Conservation (phyloP, 768 basidiomycete species). For the Tephrocybe rancida region DNA sequence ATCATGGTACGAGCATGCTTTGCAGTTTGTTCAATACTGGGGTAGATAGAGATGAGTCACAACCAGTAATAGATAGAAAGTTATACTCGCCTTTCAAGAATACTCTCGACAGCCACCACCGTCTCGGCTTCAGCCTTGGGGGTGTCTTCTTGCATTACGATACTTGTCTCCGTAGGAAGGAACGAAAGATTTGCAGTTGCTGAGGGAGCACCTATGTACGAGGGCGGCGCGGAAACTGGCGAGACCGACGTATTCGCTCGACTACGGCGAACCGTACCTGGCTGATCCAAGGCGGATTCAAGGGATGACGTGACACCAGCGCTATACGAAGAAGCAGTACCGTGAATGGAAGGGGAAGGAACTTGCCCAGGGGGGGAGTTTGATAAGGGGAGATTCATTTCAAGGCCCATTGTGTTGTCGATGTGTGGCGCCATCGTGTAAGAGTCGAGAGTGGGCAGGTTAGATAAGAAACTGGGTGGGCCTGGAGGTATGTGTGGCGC, state of each 20-base stretch:
- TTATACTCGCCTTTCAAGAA: conserved; percentile 55
- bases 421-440: conserved; percentile 32
- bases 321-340: conserved; percentile 38
- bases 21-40: conserved; percentile 64
- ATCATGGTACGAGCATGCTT: conserved; percentile 55
- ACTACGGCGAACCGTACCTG: conserved; percentile 33
- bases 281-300: conserved; percentile 45
- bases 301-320: conserved; percentile 44
- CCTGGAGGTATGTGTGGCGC: conserved; percentile 28
- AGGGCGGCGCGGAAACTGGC: conserved; percentile 16
- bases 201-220: conserved; percentile 26
- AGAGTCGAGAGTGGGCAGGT: conserved; percentile 37
- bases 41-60: conserved; percentile 15
- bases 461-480: conserved; percentile 41
- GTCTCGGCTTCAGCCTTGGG: conserved; percentile 27
- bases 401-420: conserved; percentile 38
- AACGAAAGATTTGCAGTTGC: conserved; percentile 21
- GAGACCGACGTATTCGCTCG: conserved; percentile 40
- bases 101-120: conserved; percentile 47
- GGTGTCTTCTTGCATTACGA: conserved; percentile 25
- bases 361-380: conserved; percentile 36
- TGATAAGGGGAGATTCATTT: conserved; percentile 36
- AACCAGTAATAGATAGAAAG: conserved; percentile 5
- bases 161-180: conserved; percentile 16
- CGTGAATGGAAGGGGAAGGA: conserved; percentile 40